phyloP scores from a whole-genome alignment of 148 eudicot species.

The Camellia sinensis region DNA sequence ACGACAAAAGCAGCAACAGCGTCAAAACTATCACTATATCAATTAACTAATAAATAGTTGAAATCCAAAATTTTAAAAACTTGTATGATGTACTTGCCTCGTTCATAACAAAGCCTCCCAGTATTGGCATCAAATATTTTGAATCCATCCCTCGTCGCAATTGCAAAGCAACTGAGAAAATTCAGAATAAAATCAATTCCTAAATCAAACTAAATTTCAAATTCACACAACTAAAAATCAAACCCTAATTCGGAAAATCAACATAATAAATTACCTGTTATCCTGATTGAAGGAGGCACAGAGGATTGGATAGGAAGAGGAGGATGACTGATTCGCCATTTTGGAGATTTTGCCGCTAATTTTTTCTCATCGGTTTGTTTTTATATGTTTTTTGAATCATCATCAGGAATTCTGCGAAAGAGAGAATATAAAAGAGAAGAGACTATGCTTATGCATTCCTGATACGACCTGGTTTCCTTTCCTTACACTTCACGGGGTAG shows the following conservation, averaged over 20 bases:
- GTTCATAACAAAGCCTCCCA: conserved; percentile 68
- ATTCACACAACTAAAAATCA: neutral
- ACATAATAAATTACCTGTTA: conserved; percentile 11
- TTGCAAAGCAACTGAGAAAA: conserved; percentile 62
- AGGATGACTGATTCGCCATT: conserved; percentile 14
- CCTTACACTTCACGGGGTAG: neutral
- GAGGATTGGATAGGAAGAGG: conserved; percentile 16
- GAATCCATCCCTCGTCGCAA: conserved; percentile 84
- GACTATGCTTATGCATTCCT: neutral
- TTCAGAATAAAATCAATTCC: neutral
- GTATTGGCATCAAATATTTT: conserved; percentile 66
- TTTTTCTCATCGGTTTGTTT: neutral
- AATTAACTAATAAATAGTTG: neutral
- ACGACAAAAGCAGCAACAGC: neutral
- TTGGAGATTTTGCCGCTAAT: neutral
- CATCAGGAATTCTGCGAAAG: too few species aligned
- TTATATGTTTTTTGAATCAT: too few species aligned
- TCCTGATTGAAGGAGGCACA: conserved; percentile 29
- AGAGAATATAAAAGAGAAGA: too few species aligned
- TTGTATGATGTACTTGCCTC: conserved; percentile 37
- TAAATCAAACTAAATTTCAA: neutral
- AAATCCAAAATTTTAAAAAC: too few species aligned
- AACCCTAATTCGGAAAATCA: neutral
- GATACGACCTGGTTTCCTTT: neutral
- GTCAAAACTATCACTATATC: neutral